Base-by-base conservation (phyloP, 2,329 filamentous ascomycete species). In the Trichoderma lentiforme region DNA sequence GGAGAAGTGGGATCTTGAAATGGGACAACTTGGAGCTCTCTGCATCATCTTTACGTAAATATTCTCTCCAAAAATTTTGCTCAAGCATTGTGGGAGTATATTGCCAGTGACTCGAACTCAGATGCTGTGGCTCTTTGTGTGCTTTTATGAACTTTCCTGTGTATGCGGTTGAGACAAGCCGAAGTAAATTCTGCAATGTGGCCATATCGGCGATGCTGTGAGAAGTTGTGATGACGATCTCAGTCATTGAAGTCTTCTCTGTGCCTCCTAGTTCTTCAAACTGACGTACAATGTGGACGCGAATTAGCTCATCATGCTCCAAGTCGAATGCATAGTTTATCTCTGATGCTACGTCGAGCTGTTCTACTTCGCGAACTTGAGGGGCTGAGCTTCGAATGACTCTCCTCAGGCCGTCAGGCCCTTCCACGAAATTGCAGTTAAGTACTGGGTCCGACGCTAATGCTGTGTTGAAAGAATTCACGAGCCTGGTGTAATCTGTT, bases 161-260 rank as follows among this genome's bases (percentile, higher is more conserved):
- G n/a, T 69, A 69, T 24, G 56, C 26, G 3, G 15, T 28, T 7
- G 63, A 68, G n/a, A 61, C 61, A 14, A 72, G 63, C 12, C 56
- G 53, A 47, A 72, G 64, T n/a, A 72, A 36, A 32, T 72, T 72
- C 12, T 72, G 70, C 18, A 72, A 26, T 12, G 70, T 72, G 39
- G 53, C 70, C 11, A 72, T 18, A 57, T 72, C 70, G 3, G 70
- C 32, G 43, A 72, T 69, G 36, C 63, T 68, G 47, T 72, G 70
- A 15, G 63, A 63, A 18, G 70, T 72, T 6, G 68, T 65, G 18
- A 72, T 62, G 14, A 72, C 34, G 26, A 72, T 30, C n/a, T 72
- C 39, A 15, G 30, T 3, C 11, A n/a, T 63, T 32, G 32, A 26
- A 8, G 12, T 69, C 28, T n/a, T 26, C 34, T 9, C 26, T 67